A percentile compares a stretch with the other conserved stretches of the same genome.
Evolutionary conservation across 225 moss, liverwort and hornwort species (phyloP).

Genomic region (Antitrichia curtipendula): DNA sequence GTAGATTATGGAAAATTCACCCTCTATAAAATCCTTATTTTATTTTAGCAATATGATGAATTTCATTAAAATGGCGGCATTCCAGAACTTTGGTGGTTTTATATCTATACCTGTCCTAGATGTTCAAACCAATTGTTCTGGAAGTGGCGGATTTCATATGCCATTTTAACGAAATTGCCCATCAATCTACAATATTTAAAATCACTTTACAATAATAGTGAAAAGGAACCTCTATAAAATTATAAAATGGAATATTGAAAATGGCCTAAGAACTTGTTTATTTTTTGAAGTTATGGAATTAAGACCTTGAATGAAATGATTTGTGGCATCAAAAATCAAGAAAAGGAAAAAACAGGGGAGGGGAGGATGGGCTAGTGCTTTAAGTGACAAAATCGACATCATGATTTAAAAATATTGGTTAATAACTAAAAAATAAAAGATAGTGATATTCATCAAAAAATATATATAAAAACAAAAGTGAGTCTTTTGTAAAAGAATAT

Average conservation of each 20-base stretch:
- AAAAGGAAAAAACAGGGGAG: fast-evolving
- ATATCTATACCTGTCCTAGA: no score
- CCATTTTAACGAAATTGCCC: no score
- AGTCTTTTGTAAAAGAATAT: background rate
- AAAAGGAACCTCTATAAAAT: background rate
- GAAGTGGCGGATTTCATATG: no score
- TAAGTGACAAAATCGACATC: background rate
- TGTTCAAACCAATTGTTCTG: no score
- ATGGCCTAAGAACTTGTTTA: background rate
- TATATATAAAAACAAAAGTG: background rate
- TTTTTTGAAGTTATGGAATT: background rate
- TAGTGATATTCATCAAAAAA: no score
- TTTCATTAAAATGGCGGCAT: no score
- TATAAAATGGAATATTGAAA: background rate
- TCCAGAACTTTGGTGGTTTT: no score
- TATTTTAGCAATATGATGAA: background rate
- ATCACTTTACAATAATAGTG: background rate
- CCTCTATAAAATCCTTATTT: background rate
- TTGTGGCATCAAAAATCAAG: background rate
- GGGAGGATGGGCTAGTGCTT: background rate
- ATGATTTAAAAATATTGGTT: background rate
- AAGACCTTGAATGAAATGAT: background rate
- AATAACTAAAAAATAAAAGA: background rate
- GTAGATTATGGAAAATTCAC: background rate
- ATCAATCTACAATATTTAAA: background rate